These are phyloP conservation scores for Fusarium sp. DNA, from an alignment of 2,329 filamentous ascomycete species.

Conservation along the genomic window DNA sequence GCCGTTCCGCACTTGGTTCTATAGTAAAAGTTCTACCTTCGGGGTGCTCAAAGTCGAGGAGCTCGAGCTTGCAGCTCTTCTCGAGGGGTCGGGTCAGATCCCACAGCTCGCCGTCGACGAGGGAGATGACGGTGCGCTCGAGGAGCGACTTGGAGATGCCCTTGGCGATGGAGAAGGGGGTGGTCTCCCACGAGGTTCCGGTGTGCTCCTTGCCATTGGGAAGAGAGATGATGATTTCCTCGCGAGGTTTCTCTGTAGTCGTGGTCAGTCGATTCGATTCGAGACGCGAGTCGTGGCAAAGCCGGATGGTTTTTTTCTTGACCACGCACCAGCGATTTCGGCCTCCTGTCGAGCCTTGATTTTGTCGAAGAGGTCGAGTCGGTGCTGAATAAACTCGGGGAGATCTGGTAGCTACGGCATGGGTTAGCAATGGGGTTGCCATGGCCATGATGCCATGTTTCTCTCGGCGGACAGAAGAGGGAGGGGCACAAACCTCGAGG, in stretches of 20 bases:
- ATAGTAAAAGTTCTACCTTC: conserved; percentile 43
- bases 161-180: conserved; percentile 80
- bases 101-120: conserved; percentile 87
- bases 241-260: conserved; percentile 71
- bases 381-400: conserved; percentile 84
- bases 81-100: conserved; percentile 92
- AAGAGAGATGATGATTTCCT: conserved; percentile 79
- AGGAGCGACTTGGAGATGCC: conserved; percentile 85
- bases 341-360: conserved; percentile 86
- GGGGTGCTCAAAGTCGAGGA: conserved; percentile 79
- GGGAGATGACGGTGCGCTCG: conserved; percentile 88
- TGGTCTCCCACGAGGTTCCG: conserved; percentile 92
- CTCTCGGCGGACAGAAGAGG: not conserved
- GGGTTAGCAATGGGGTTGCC: conserved; percentile 32
- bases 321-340: conserved; percentile 65
- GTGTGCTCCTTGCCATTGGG: conserved; percentile 76
- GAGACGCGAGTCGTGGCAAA: not conserved
- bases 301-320: conserved; percentile 1
- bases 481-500: conserved; percentile 55
- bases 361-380: conserved; percentile 88
- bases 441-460: conserved; percentile 6
- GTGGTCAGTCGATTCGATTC: conserved; percentile 36
- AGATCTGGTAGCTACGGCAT: conserved; percentile 52
- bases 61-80: conserved; percentile 83
- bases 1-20: not conserved